Base-by-base conservation (phyloP, 495 filamentous ascomycete species). In the Penicillium taxi region DNA sequence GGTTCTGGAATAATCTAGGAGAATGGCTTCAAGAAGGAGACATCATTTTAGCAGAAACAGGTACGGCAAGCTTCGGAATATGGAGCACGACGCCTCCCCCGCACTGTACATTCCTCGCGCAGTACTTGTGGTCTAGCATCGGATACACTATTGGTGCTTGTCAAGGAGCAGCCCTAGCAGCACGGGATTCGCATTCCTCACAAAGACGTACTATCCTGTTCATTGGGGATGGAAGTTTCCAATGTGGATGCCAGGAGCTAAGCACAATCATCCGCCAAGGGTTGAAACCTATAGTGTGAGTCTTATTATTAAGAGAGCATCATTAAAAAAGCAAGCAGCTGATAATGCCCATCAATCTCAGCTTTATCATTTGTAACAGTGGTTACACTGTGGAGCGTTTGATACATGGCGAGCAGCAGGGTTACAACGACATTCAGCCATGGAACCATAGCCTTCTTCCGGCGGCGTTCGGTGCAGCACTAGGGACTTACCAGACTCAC, bases 161-260 rank as follows among this genome's bases (percentile, higher is more conserved):
- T 9, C 32, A 41, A 18, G 37, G 43, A n/a, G 37, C 37, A 3
- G 43, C 43, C 2, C n/a, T 45, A 2, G 38, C 44, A 3, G 44
- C 38, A 9, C 27, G 38, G 1, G 44, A 46, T 25, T 27, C 41
- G 14, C 20, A 69, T 17, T 21, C 39, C 19, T 25, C 41, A 14
- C 26, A 24, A 29, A 9, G 11, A 23, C 32, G 45, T 0, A 67
- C 63, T 0, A 75, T 91, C 42, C 66, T 89, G 31, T 80, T 89
- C 50, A 81, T 78, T 9, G 85, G 84, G 18, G 85, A 90, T 46
- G 85, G 85, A 12, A 81, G 75, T 37, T 73, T 89, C 49, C 83
- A 91, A 47, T 63, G 89, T 16, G 86, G 83, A 0, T 75, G 64
- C 0, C 85, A 90, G 50, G 84, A 87, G 48, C 56, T 91, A 24